Evolutionary conservation across 2,329 filamentous ascomycete genomes (phyloP).

Genomic region (Colletotrichum tofieldiae): DNA sequence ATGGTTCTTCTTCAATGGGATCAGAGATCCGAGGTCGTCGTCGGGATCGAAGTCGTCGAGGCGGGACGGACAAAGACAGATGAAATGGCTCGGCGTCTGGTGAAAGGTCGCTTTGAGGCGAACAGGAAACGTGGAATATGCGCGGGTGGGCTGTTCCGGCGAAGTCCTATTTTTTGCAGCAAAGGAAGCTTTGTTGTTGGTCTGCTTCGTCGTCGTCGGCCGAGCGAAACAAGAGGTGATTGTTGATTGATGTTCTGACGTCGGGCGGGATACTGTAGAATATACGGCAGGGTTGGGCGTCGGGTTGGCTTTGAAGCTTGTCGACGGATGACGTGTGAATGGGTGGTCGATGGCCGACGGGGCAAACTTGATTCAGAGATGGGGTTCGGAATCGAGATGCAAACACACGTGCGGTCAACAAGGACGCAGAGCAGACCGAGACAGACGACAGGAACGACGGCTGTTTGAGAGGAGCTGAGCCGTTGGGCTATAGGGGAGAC

Average conservation of each 20-base stretch:
- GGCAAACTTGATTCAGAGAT: constrained; percentile 36
- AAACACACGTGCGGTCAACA: constrained; percentile 23
- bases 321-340: constrained; percentile 37
- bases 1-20: constrained; percentile 45
- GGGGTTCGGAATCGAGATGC: constrained; percentile 31
- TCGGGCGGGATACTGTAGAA: constrained; percentile 17
- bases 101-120: constrained; percentile 6
- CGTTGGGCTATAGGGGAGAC: constrained; percentile 35
- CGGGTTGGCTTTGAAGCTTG: constrained; percentile 17
- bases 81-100: constrained; percentile 23
- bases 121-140: constrained; percentile 8
- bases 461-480: constrained; percentile 46
- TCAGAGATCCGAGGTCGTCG: constrained; percentile 14
- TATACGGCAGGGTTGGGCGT: constrained; percentile 15
- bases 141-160: constrained; percentile 15
- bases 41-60: constrained; percentile 23
- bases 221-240: constrained; percentile 5
- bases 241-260: constrained; percentile 23
- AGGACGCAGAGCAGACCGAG: constrained; percentile 3
- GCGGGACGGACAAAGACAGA: constrained; percentile 39
- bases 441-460: constrained; percentile 33
- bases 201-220: constrained; percentile 18
- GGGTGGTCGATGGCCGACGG: constrained; percentile 31
- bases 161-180: constrained; percentile 23
- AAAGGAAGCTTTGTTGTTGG: constrained; percentile 37